A percentile compares a stretch with the other conserved stretches of the same genome.
These are phyloP conservation scores for Rubroboletus satanas DNA, from an alignment of 768 basidiomycete genomes.

Conservation along the genomic window DNA sequence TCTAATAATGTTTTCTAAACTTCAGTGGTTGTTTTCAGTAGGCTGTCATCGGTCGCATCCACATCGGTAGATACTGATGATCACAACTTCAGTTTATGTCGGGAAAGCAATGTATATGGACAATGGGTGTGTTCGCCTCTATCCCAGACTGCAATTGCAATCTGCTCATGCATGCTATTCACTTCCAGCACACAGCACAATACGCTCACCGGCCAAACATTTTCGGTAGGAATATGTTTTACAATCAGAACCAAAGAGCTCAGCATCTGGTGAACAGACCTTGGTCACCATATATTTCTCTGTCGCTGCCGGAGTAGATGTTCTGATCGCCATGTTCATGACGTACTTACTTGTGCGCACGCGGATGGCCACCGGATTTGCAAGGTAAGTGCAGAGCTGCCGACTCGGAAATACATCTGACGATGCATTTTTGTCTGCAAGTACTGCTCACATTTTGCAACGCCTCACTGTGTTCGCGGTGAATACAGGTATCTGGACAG, in stretches of 20 bases:
- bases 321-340: slow-evolving; percentile 5
- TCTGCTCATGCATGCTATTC: neutral
- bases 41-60: neutral
- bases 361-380: neutral
- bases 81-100: neutral
- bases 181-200: neutral
- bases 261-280: neutral
- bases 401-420: neutral
- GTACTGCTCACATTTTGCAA: slow-evolving; percentile 7
- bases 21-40: slow-evolving; percentile 4
- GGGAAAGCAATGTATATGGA: neutral
- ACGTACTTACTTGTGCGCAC: neutral
- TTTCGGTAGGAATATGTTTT: neutral
- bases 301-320: neutral
- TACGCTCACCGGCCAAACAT: neutral
- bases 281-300: neutral
- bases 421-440: neutral
- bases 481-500: slow-evolving; percentile 42
- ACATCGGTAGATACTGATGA: neutral
- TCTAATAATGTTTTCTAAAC: neutral
- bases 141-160: neutral
- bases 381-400: neutral
- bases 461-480: slow-evolving; percentile 7
- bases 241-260: neutral
- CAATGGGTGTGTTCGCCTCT: neutral